Conservation (phyloP, 2,329 filamentous ascomycete genomes). For the Orbilia oligospora region DNA sequence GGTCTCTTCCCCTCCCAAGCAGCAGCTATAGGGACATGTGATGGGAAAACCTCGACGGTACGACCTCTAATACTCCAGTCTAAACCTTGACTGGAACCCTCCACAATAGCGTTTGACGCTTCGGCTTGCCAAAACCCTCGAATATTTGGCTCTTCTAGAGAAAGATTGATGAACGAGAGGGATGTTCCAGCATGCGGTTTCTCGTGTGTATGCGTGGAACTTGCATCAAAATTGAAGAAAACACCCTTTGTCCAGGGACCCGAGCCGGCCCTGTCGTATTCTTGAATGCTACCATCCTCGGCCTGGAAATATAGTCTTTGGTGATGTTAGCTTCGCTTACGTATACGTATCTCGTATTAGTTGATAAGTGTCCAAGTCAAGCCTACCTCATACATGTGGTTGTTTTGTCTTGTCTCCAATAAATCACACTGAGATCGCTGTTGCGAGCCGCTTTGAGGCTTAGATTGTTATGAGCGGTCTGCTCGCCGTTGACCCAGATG, state of each 20-base stretch:
- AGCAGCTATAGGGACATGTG: neutral
- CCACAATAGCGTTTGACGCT: neutral
- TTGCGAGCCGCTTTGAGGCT: neutral
- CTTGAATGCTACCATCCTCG: neutral
- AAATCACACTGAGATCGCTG: conserved; percentile 1
- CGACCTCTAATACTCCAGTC: neutral
- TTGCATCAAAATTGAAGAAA: neutral
- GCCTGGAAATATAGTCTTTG: neutral
- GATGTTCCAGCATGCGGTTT: conserved; percentile 23
- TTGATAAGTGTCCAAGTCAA: no score
- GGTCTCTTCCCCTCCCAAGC: neutral
- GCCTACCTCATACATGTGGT: neutral
- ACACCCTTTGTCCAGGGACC: neutral
- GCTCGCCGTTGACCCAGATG: conserved; percentile 12
- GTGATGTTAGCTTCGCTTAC: neutral
- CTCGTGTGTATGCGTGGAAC: neutral
- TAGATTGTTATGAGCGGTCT: conserved; percentile 3
- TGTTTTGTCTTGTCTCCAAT: neutral
- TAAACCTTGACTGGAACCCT: neutral
- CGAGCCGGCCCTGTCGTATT: neutral
- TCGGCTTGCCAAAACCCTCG: conserved; percentile 26
- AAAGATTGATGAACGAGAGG: conserved; percentile 28
- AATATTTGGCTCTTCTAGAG: conserved; percentile 8
- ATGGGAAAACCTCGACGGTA: neutral
- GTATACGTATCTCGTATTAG: neutral